Percentiles rank a stretch among this genome's conserved stretches.
phyloP scores from a whole-genome alignment of 2,329 filamentous ascomycete genomes.

The Trichothecium roseum region DNA sequence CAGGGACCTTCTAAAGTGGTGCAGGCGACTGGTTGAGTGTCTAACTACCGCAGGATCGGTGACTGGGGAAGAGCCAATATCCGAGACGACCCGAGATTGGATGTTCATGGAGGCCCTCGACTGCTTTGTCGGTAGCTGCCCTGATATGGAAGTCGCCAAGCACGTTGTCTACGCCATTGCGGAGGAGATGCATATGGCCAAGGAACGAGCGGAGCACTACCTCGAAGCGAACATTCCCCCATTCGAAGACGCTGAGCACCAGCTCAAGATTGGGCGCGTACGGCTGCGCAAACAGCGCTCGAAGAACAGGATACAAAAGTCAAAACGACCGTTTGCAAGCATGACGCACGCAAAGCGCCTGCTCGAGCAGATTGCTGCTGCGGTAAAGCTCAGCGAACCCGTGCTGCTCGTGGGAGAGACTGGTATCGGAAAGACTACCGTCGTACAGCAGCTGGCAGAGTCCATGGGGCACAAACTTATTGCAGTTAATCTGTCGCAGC shows the following conservation, averaged over 20 bases:
- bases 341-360: slow-evolving; percentile 76
- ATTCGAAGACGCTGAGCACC: slow-evolving; percentile 49
- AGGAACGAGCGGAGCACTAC: slow-evolving; percentile 70
- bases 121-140: slow-evolving; percentile 77
- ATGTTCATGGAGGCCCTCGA: slow-evolving; percentile 93
- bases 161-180: slow-evolving; percentile 62
- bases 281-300: slow-evolving; percentile 46
- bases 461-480: slow-evolving; percentile 77
- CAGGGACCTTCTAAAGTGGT: slow-evolving; percentile 87
- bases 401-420: slow-evolving; percentile 96
- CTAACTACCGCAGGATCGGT: slow-evolving; percentile 51
- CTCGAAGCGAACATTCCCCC: slow-evolving; percentile 62
- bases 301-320: slow-evolving; percentile 37
- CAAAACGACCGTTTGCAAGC: slow-evolving; percentile 68
- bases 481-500: slow-evolving; percentile 92
- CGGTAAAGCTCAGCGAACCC: slow-evolving; percentile 76
- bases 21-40: slow-evolving; percentile 60
- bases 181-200: slow-evolving; percentile 77
- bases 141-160: slow-evolving; percentile 50
- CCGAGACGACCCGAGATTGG: slow-evolving; percentile 62
- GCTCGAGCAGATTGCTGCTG: slow-evolving; percentile 79
- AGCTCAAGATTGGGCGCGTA: slow-evolving; percentile 56
- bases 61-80: slow-evolving; percentile 58
- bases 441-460: slow-evolving; percentile 84
- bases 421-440: slow-evolving; percentile 94